Evolutionary conservation across 257 asterid species (phyloP), one percentile per base, ranked within the genome.

Genomic region (Primulina eburnea): DNA sequence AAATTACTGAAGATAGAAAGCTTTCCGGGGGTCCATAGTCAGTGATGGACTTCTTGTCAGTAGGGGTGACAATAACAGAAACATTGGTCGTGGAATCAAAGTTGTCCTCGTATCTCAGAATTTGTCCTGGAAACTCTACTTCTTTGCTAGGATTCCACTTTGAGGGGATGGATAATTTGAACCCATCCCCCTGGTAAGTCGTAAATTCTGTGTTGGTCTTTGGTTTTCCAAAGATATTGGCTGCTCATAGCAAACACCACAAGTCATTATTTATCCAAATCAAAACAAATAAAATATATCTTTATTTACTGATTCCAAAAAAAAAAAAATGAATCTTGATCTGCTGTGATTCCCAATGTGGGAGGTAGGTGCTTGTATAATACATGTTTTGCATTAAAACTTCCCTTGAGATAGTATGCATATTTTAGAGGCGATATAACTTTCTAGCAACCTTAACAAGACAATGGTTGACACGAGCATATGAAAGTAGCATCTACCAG

Each of bases 71-170:
- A 37, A 75, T 21, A 33, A 84, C 89, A 20, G 60, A 64, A 35
- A 84, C 37, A 38, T 77, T 72, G 77, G 30, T 84, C 12, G 77
- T 79, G 70, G 73, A 2, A 59, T 84, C 89, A 21, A 73, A 84
- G 79, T 84, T 84, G 85, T 84, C 89, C 67, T 84, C 89, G 28
- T 70, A 84, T 70, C 89, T 77, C 18, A 83, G 80, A 52, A 89
- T 88, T 70, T 87, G 96, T 2, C 95, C 96, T 17, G 95, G 95
- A 72, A 37, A 89, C 79, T 89, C 96, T 5, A 73, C 35, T 69
- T 89, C 92, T 18, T 73, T 79, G 86, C 95, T 87, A 12, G 90
- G 92, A 78, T 87, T 89, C 96, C 96, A 89, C 76, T 89, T 89
- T 5, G 96, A 12, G 1, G 96, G 96, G 47, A 87, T 59, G 8